phyloP scores from a whole-genome alignment of 2,329 filamentous ascomycete genomes.

The Endoconidiophora polonica region DNA sequence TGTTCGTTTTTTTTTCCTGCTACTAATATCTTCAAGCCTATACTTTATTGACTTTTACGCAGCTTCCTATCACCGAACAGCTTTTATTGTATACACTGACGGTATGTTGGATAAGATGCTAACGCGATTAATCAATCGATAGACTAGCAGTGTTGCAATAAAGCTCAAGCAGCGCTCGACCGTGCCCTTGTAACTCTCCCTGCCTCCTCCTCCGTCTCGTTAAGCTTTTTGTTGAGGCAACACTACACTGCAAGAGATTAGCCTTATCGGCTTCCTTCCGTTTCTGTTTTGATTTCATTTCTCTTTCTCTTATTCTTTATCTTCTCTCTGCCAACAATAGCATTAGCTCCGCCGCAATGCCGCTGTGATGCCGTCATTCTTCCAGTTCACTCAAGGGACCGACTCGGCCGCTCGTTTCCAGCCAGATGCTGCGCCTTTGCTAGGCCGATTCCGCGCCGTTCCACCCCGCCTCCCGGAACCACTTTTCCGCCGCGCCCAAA shows the following conservation, averaged over 20 bases:
- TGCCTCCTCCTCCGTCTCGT: constrained; percentile 1
- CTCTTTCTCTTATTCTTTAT: background rate
- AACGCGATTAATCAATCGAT: no score
- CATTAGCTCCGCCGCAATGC: constrained; percentile 1
- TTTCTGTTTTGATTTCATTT: background rate
- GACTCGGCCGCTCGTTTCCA: constrained; percentile 37
- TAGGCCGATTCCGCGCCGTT: constrained; percentile 49
- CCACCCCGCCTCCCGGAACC: constrained; percentile 22
- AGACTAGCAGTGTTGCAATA: no score
- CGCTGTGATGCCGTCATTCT: constrained; percentile 42
- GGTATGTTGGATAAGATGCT: no score
- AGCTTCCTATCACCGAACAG: no score
- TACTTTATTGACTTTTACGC: no score
- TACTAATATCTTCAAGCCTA: no score
- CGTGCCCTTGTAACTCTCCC: constrained; percentile 1
- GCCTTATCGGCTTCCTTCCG: background rate
- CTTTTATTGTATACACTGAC: no score
- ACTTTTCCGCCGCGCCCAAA: constrained; percentile 9
- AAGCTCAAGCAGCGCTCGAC: no score
- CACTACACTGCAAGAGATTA: background rate
- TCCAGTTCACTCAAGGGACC: constrained; percentile 48
- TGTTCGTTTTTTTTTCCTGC: no score
- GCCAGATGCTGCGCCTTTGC: constrained; percentile 40
- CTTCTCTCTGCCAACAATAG: background rate
- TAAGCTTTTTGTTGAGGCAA: constrained; percentile 1